Conservation (phyloP, 2,329 filamentous ascomycete genomes). For the Blastomyces parvus region DNA sequence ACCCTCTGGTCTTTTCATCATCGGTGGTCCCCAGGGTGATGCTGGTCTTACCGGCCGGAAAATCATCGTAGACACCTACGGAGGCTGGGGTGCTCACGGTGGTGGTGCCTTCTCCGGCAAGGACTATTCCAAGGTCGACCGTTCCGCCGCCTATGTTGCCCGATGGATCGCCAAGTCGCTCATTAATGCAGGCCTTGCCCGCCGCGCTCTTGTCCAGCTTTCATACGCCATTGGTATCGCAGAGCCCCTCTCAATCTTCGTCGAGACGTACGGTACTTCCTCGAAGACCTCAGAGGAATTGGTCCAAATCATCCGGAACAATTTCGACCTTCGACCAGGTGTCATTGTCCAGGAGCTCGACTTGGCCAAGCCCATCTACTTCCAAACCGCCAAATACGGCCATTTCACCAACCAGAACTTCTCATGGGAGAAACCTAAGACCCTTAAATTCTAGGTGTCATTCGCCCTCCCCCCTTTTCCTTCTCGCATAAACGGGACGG, state of each 20-base stretch:
- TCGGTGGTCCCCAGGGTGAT: constrained; percentile 97
- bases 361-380: constrained; percentile 93
- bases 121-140: constrained; percentile 99
- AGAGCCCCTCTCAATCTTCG: constrained; percentile 95
- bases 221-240: constrained; percentile 99
- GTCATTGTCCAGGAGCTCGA: constrained; percentile 97
- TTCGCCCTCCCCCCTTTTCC: constrained; percentile 10
- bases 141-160: constrained; percentile 91
- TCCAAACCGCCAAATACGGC: constrained; percentile 97
- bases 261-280: constrained; percentile 95
- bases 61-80: constrained; percentile 99
- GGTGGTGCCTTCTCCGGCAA: constrained; percentile 99
- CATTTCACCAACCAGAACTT: constrained; percentile 99
- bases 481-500: constrained; percentile 11
- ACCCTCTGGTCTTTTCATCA: constrained; percentile 97
- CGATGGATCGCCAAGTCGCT: constrained; percentile 99
- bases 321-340: constrained; percentile 97
- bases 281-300: constrained; percentile 82
- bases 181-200: constrained; percentile 76
- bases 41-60: constrained; percentile 97
- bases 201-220: constrained; percentile 90
- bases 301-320: constrained; percentile 83
- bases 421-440: constrained; percentile 97
- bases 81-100: constrained; percentile 98
- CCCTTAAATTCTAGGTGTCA: constrained; percentile 69